These are phyloP conservation scores for Stereum hirsutum DNA, from an alignment of 1,284 basidiomycete genomes.

Conservation along the genomic window DNA sequence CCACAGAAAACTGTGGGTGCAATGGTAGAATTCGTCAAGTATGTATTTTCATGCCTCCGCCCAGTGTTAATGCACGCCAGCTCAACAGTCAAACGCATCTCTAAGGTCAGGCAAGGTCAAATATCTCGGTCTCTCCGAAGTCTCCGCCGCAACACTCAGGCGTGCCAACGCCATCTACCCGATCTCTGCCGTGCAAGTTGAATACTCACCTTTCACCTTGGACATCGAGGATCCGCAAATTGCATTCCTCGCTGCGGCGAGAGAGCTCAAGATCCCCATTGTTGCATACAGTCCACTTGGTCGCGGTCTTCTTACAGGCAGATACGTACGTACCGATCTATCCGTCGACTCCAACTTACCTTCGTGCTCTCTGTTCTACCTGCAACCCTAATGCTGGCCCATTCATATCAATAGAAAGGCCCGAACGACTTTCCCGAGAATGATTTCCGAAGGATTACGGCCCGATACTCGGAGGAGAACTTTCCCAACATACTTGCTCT, in stretches of 20 bases:
- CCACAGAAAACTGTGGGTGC: slow-evolving; percentile 32
- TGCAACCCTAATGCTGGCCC: too few relatives aligned
- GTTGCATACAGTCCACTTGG: slow-evolving; percentile 58
- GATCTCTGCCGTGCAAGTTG: slow-evolving; percentile 54
- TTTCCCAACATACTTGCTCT: slow-evolving; percentile 50
- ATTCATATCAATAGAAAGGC: too few relatives aligned
- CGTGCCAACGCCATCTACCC: slow-evolving; percentile 55
- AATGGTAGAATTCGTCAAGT: slow-evolving; percentile 49
- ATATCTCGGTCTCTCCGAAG: slow-evolving; percentile 56
- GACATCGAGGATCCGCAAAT: slow-evolving; percentile 42
- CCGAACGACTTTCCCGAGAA: slow-evolving; percentile 10
- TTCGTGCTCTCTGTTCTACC: too few relatives aligned
- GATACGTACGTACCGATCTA: slow-evolving; percentile 31
- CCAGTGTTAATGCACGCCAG: background rate
- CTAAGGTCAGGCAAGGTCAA: slow-evolving; percentile 48
- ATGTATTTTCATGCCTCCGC: slow-evolving; percentile 6
- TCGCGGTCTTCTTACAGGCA: slow-evolving; percentile 53
- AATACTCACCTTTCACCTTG: slow-evolving; percentile 48
- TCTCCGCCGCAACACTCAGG: slow-evolving; percentile 45
- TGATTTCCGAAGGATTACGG: slow-evolving; percentile 8
- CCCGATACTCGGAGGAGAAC: slow-evolving; percentile 32
- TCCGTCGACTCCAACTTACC: too few relatives aligned
- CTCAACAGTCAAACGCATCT: background rate
- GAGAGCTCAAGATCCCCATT: slow-evolving; percentile 43
- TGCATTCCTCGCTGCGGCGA: slow-evolving; percentile 35